Conservation (phyloP, 2,329 filamentous ascomycete genomes). For the Hymenoscyphus infarciens region DNA sequence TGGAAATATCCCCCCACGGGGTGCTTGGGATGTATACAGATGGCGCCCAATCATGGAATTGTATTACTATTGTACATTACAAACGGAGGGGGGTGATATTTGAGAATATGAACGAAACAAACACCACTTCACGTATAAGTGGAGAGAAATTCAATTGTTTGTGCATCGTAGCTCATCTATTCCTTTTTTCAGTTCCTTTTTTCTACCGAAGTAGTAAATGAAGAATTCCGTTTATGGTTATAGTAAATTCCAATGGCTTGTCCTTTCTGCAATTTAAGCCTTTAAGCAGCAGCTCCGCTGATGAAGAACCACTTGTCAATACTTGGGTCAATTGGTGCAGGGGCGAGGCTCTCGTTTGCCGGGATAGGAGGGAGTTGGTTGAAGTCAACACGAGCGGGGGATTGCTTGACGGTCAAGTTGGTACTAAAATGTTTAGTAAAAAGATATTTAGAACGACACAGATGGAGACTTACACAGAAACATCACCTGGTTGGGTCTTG, state of each 20-base stretch:
- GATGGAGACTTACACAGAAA: slow-evolving; percentile 68
- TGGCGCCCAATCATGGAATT: not conserved
- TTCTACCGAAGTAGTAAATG: not conserved
- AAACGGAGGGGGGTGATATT: not conserved
- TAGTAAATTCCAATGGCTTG: not conserved
- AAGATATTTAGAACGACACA: slow-evolving; percentile 17
- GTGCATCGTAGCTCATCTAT: slow-evolving; percentile 6
- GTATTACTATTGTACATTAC: slow-evolving; percentile 3
- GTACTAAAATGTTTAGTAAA: slow-evolving; percentile 52
- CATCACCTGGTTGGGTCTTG: slow-evolving; percentile 73
- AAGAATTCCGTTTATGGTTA: slow-evolving; percentile 4
- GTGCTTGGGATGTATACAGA: not conserved
- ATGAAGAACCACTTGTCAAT: slow-evolving; percentile 99
- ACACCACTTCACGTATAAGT: not conserved
- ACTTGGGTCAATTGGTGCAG: slow-evolving; percentile 88
- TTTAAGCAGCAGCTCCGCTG: slow-evolving; percentile 82
- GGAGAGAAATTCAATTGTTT: not conserved
- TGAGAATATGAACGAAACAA: not conserved
- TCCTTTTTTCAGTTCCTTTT: not conserved
- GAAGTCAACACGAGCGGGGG: slow-evolving; percentile 65
- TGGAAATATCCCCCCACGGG: not conserved
- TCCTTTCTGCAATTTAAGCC: not conserved
- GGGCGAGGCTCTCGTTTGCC: slow-evolving; percentile 70
- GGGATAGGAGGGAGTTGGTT: slow-evolving; percentile 74
- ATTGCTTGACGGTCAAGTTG: slow-evolving; percentile 75